A percentile compares a stretch with the other conserved stretches of the same genome.
phyloP scores from a whole-genome alignment of 495 filamentous ascomycete species.

The Neurospora sp. region DNA sequence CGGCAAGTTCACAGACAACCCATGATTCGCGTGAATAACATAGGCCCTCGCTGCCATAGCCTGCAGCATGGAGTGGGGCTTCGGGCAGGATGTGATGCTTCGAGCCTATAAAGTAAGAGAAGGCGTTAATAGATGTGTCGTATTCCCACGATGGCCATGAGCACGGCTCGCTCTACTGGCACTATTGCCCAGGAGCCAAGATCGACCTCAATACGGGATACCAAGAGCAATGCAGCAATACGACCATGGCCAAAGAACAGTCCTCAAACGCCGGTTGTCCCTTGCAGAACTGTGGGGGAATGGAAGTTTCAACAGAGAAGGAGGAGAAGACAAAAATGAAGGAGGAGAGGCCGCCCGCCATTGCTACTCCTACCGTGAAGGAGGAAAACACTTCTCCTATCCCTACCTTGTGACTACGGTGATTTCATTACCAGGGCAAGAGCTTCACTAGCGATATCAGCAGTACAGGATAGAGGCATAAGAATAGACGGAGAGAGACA shows the following conservation, averaged over 20 bases:
- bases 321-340: too few relatives aligned
- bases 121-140: background rate
- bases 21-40: background rate
- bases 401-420: too few relatives aligned
- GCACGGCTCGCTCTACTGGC: slow-evolving; percentile 27
- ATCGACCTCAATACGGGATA: slow-evolving; percentile 33
- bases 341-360: too few relatives aligned
- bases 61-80: background rate
- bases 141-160: background rate
- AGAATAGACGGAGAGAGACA: slow-evolving; percentile 4
- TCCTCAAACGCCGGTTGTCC: slow-evolving; percentile 26
- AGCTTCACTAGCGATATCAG: too few relatives aligned
- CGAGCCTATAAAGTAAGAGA: background rate
- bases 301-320: too few relatives aligned
- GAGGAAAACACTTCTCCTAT: too few relatives aligned
- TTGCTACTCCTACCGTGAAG: too few relatives aligned
- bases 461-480: background rate
- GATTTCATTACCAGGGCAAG: too few relatives aligned
- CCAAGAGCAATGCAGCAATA: slow-evolving; percentile 29
- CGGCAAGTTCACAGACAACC: background rate
- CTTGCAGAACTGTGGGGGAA: slow-evolving; percentile 24
- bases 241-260: slow-evolving; percentile 27
- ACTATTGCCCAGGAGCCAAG: slow-evolving; percentile 31
- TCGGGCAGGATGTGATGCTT: background rate
- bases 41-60: background rate